Base-by-base conservation (phyloP, 2,329 filamentous ascomycete species). In the Hymenoscyphus linearis region DNA sequence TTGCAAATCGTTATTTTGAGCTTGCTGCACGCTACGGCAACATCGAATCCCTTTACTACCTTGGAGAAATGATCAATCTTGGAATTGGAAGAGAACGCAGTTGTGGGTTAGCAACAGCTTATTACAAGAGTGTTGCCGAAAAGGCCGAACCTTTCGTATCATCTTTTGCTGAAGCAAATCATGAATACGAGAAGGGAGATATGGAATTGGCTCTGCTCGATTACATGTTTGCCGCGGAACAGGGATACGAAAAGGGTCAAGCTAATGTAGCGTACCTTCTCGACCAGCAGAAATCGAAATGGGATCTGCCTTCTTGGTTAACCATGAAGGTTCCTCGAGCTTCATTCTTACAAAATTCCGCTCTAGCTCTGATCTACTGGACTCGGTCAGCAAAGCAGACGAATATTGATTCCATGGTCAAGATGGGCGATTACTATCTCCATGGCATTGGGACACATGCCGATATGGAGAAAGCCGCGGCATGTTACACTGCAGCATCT, bases 371-470 rank as follows among this genome's bases (percentile, higher is more conserved):
- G 56, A 87, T 96, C 37, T 95, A 96, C 76, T 99, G 93, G 91
- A 97, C 93, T 0, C 86, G 95, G 37, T 97, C 93, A 10, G 92
- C 95, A 2, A 90, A 91, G 67, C 96, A 99, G 73, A 84, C 87
- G 54, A 99, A 99, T 67, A 88, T 96, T 53, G 95, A 99, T 75
- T 90, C 93, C 0, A 82, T 96, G 65, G 90, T 99, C 66, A 99
- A 99, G 77, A 96, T 98, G 89, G 95, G 95, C 44, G 96, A 99
- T 76, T 98, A 98, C 75, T 98, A 99, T 74, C 86, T 96, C 35
- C 77, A 85, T 60, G 95, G 95, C 6, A 83, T 93, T 26, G 93
- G 93, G 2, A 84, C 89, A 0, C 78, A 84, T 7, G 70, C 79
- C 0, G 89, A 96, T 66, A 78, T 89, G 18, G 87, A 93, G 68